Evolutionary conservation across 176 grass and related monocot genomes (phyloP).

Genomic region (Rhynchospora tenuis): DNA sequence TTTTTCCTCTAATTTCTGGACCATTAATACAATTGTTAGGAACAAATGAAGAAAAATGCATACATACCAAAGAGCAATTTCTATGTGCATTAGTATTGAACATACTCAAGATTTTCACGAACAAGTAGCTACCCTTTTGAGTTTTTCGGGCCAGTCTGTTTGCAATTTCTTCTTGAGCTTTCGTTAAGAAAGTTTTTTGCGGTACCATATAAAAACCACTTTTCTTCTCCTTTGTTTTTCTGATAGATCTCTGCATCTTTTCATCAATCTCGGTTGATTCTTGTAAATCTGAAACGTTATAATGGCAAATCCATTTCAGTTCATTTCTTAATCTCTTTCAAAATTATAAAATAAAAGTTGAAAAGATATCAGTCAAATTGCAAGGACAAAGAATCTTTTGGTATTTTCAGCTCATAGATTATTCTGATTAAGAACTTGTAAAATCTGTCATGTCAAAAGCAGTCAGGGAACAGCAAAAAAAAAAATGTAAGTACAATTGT

Average conservation of each 20-base stretch:
- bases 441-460: neutral
- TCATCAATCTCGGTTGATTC: neutral
- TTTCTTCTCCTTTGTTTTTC: neutral
- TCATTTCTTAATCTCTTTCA: neutral
- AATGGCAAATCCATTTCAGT: neutral
- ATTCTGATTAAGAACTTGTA: neutral
- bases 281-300: neutral
- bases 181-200: neutral
- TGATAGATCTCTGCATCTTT: neutral
- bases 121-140: neutral
- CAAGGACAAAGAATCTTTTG: neutral
- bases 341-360: neutral
- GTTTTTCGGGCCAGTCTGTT: neutral
- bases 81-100: neutral
- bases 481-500: neutral
- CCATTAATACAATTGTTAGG: neutral
- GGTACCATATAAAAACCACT: neutral
- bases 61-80: neutral
- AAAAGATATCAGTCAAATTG: neutral
- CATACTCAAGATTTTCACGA: neutral
- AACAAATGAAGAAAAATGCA: neutral
- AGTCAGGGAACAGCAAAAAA: neutral
- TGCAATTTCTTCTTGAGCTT: neutral
- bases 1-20: neutral
- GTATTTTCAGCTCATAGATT: neutral